These are phyloP conservation scores for Rhinocladiella mackenziei DNA, from an alignment of 2,329 filamentous ascomycete genomes.

Conservation along the genomic window DNA sequence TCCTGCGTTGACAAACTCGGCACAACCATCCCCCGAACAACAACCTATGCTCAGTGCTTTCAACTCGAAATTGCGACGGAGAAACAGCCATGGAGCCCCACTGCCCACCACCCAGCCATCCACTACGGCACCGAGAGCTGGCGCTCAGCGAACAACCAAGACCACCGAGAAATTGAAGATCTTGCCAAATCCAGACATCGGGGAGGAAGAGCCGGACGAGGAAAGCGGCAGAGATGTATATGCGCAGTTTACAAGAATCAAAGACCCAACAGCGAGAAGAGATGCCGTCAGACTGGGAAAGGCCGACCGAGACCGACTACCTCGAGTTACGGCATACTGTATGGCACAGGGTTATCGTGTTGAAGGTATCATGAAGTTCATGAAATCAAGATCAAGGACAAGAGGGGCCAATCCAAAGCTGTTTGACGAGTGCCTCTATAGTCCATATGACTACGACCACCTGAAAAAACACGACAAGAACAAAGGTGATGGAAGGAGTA, in stretches of 20 bases:
- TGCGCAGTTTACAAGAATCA: slow-evolving; percentile 95
- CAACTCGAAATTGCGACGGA: slow-evolving; percentile 80
- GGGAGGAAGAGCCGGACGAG: slow-evolving; percentile 72
- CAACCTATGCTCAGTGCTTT: slow-evolving; percentile 68
- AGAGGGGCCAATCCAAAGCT: slow-evolving; percentile 81
- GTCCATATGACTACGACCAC: slow-evolving; percentile 77
- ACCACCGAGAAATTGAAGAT: slow-evolving; percentile 96
- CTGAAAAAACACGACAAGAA: slow-evolving; percentile 39
- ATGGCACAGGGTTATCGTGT: slow-evolving; percentile 89
- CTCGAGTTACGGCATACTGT: slow-evolving; percentile 93
- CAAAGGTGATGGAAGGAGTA: slow-evolving; percentile 29
- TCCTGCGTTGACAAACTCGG: slow-evolving; percentile 34
- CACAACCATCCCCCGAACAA: slow-evolving; percentile 37
- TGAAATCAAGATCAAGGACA: slow-evolving; percentile 76
- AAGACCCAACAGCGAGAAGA: slow-evolving; percentile 86
- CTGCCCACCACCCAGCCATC: slow-evolving; percentile 42
- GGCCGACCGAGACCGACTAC: slow-evolving; percentile 80
- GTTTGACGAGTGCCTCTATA: slow-evolving; percentile 97
- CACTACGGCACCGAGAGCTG: slow-evolving; percentile 64
- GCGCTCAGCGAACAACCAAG: slow-evolving; percentile 90
- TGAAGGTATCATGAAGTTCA: slow-evolving; percentile 81
- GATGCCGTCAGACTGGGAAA: slow-evolving; percentile 92
- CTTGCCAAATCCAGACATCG: slow-evolving; percentile 83
- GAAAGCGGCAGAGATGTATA: slow-evolving; percentile 95
- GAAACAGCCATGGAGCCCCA: slow-evolving; percentile 74